A percentile compares a stretch with the other conserved stretches of the same genome.
phyloP scores from a whole-genome alignment of 176 grass and related monocot species.

The Olyra latifolia region DNA sequence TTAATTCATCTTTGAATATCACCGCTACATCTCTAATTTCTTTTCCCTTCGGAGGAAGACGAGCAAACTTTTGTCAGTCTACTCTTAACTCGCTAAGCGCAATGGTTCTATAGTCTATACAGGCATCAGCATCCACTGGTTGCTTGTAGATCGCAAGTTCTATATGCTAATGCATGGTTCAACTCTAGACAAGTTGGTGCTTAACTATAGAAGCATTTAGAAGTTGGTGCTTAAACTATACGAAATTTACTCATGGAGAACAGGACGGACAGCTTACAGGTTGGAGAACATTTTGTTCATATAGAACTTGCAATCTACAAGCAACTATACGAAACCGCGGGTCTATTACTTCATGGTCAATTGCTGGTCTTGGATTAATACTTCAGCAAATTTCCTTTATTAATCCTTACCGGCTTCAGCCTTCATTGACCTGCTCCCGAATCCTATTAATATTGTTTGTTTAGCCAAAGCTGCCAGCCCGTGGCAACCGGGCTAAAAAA shows the following conservation, averaged over 20 bases:
- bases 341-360: conserved; percentile 13
- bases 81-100: neutral
- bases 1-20: neutral
- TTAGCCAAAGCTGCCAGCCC: neutral
- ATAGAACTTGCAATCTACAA: no score
- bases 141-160: neutral
- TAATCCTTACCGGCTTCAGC: neutral
- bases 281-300: no score
- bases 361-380: neutral
- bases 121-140: conserved; percentile 14
- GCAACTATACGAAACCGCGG: conserved; percentile 11
- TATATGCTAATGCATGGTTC: neutral
- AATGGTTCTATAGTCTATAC: neutral
- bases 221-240: no score
- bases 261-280: no score
- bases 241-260: no score
- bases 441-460: neutral
- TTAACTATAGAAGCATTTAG: conserved; percentile 11
- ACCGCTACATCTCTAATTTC: neutral
- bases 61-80: neutral
- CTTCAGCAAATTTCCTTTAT: neutral
- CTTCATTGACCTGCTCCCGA: neutral
- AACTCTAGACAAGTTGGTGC: neutral
- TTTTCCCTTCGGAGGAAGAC: neutral
- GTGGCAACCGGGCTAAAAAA: neutral